Conservation (phyloP, 73 alveolate species). For the Chromera velia region DNA sequence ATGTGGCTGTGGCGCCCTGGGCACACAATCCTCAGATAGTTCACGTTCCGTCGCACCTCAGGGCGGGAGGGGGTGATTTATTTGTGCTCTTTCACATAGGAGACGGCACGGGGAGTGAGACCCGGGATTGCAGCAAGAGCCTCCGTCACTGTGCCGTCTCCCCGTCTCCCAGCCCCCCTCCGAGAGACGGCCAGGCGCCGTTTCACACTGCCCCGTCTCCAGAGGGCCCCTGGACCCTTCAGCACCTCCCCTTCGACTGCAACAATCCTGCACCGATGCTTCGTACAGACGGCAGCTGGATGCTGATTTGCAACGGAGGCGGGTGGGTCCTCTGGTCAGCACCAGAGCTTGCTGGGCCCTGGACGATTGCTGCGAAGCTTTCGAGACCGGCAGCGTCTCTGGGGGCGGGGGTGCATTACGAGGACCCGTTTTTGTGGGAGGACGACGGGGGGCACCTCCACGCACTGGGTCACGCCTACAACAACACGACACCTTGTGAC, state of each 20-base stretch:
- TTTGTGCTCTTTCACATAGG: background rate
- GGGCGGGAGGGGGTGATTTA: too few species aligned
- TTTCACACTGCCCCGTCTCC: background rate
- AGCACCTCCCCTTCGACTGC: background rate
- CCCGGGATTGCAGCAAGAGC: background rate
- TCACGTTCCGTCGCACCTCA: background rate
- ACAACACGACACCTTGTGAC: background rate
- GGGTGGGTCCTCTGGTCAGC: background rate
- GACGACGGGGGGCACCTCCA: conserved; percentile 2
- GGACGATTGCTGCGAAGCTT: background rate
- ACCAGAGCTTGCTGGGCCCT: background rate
- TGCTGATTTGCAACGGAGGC: background rate
- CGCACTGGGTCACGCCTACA: background rate
- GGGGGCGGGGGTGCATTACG: background rate
- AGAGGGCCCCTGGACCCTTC: background rate
- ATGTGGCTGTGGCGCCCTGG: background rate
- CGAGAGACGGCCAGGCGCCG: background rate
- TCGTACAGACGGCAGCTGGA: background rate
- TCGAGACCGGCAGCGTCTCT: background rate
- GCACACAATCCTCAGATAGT: background rate
- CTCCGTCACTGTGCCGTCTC: background rate
- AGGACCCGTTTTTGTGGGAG: background rate
- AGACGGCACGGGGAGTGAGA: background rate
- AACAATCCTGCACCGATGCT: background rate
- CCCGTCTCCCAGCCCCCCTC: background rate